Evolutionary conservation across 805 yeast species (phyloP), one percentile per base, ranked within the genome.

Genomic region (Cyberlindnera japonica): DNA sequence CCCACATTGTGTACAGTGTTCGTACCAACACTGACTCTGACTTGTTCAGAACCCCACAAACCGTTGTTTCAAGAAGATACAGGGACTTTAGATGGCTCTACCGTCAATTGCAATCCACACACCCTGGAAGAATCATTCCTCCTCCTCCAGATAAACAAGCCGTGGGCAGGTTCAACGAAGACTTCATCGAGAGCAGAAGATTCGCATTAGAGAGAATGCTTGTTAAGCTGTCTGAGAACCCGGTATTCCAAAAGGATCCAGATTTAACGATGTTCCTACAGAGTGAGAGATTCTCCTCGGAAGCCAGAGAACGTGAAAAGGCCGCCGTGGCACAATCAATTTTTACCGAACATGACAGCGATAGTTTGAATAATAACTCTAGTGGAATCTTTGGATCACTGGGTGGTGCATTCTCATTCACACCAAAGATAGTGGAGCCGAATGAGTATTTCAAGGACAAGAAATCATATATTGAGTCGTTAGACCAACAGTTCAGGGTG

Each of bases 71-170:
- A 5, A 72, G 99, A 58, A 74, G 99, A 49, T 93, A 91, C 62
- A 77, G 81, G 38, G 99, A 93, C 61, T 91, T 93, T 63, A 68
- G 96, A 45, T 91, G 98, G 98, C 69, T 93, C 11, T 91, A 89
- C 61, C 87, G 86, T 49, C 96, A 90, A 52, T 67, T 93, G 19
- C 85, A 84, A 55, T 75, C 77, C 54, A 86, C 83, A 51, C 89
- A 93, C 57, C 95, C 96, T 25, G 99, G 99, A 1, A 71, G 74
- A 43, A 81, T 93, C 26, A 80, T 93, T 18, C 98, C 99, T 1
- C 96, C 98, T 1, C 97, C 98, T 4, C 90, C 97, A 0, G 95
- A 86, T 44, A 95, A 93, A 61, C 96, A 95, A 47, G 83, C 84
- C 7, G 82, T 90, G 40, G 97, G 98, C 5, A 74, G 96, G 47